Conservation (phyloP, 495 filamentous ascomycete genomes). For the Hyaloscypha hepaticicola region DNA sequence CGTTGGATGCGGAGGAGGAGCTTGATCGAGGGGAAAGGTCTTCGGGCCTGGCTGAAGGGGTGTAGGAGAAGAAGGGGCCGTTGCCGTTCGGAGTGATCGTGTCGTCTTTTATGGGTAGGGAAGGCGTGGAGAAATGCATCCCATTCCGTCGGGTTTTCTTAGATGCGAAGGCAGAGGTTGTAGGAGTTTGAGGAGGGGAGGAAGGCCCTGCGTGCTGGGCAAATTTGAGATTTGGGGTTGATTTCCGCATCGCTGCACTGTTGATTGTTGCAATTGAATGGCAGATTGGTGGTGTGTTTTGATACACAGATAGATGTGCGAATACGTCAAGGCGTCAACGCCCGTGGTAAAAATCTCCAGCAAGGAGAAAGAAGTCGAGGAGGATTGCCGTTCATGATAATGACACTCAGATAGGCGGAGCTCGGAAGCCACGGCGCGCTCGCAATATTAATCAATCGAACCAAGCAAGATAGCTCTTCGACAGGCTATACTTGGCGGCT, state of each 20-base stretch:
- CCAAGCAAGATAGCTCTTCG: neutral
- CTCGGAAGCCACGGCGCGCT: slow-evolving; percentile 28
- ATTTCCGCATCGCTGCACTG: slow-evolving; percentile 44
- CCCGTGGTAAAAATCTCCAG: slow-evolving; percentile 43
- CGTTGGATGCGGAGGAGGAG: slow-evolving; percentile 35
- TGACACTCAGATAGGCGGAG: slow-evolving; percentile 11
- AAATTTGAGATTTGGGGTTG: slow-evolving; percentile 43
- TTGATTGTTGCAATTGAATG: slow-evolving; percentile 10
- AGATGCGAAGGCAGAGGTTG: slow-evolving; percentile 27
- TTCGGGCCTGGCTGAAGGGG: slow-evolving; percentile 39
- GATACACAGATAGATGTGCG: slow-evolving; percentile 10
- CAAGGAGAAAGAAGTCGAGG: slow-evolving; percentile 51
- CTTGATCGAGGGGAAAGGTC: slow-evolving; percentile 53
- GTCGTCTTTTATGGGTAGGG: slow-evolving; percentile 6
- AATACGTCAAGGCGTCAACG: slow-evolving; percentile 31
- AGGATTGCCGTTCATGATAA: slow-evolving; percentile 59
- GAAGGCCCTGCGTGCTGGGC: slow-evolving; percentile 48
- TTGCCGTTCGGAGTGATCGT: slow-evolving; percentile 40
- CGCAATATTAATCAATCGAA: slow-evolving; percentile 21
- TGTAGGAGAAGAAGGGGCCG: slow-evolving; percentile 44
- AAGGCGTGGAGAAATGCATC: slow-evolving; percentile 17
- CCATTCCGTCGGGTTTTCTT: slow-evolving; percentile 26
- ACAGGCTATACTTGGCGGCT: slow-evolving; percentile 4
- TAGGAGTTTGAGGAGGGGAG: slow-evolving; percentile 54
- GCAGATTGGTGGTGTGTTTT: slow-evolving; percentile 9